A percentile compares a stretch with the other conserved stretches of the same genome.
Conservation (phyloP, 2,329 filamentous ascomycete species). For the Nemania sp. region DNA sequence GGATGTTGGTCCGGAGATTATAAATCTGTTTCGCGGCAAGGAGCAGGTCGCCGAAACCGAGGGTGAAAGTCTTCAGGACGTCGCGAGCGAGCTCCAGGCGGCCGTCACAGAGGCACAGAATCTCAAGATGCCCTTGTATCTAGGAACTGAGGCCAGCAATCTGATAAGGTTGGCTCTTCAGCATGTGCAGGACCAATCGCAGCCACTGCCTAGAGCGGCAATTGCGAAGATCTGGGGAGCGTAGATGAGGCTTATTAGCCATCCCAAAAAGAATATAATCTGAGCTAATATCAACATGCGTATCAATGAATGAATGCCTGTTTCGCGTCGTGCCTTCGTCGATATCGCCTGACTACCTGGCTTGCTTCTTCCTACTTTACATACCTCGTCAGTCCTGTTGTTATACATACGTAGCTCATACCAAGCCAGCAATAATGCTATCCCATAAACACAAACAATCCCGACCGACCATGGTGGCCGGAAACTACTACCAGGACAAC, state of each 20-base stretch:
- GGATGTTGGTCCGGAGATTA: conserved; percentile 45
- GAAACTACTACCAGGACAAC: background rate
- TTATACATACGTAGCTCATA: conserved; percentile 19
- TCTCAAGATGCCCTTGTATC: conserved; percentile 47
- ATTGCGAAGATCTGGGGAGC: conserved; percentile 37
- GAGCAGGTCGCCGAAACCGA: conserved; percentile 20
- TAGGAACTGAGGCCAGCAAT: conserved; percentile 48
- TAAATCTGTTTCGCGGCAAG: conserved; percentile 41
- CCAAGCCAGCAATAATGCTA: background rate
- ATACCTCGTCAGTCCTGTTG: conserved; percentile 4
- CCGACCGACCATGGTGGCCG: background rate
- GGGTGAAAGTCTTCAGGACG: conserved; percentile 35
- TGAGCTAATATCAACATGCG: background rate
- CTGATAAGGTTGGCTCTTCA: conserved; percentile 42
- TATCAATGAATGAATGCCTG: background rate
- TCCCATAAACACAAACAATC: conserved; percentile 1
- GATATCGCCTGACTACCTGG: conserved; percentile 1
- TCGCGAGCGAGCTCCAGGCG: conserved; percentile 42
- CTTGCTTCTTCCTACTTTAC: conserved; percentile 7
- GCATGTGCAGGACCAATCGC: conserved; percentile 26
- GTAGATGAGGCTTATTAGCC: conserved; percentile 18
- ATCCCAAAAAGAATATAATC: background rate
- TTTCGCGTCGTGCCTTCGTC: background rate
- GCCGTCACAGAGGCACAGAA: conserved; percentile 50
- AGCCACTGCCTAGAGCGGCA: conserved; percentile 31